Conservation (phyloP, 2,329 filamentous ascomycete species). For the Penicillium sp. region DNA sequence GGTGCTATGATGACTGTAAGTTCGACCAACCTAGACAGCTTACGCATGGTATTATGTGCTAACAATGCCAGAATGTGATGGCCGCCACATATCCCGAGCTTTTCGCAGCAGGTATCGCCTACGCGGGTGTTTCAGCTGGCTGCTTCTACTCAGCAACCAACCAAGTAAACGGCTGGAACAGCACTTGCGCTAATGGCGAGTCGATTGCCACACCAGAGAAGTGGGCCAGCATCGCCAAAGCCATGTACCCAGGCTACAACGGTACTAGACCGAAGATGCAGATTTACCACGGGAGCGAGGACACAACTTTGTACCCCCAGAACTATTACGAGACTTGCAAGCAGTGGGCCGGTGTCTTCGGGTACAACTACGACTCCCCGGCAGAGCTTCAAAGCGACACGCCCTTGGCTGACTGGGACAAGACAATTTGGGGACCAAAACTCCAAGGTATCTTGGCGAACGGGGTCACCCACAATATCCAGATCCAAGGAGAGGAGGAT, state of each 20-base stretch:
- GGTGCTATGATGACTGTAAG: conserved; percentile 30
- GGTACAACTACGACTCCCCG: conserved; percentile 32
- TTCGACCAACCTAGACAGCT: no score
- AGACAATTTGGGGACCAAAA: conserved; percentile 28
- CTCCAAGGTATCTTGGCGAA: conserved; percentile 31
- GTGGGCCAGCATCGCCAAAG: conserved; percentile 28
- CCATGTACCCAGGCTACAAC: conserved; percentile 40
- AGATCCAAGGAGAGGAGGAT: conserved; percentile 28
- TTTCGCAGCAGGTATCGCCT: conserved; percentile 30
- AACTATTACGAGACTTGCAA: conserved; percentile 65
- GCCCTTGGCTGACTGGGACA: conserved; percentile 26
- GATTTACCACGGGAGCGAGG: conserved; percentile 61
- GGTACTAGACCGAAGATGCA: conserved; percentile 60
- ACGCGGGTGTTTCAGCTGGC: conserved; percentile 28
- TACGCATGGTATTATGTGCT: neutral
- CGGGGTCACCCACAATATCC: conserved; percentile 29
- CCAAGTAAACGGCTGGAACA: conserved; percentile 30
- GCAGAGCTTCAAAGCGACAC: conserved; percentile 19
- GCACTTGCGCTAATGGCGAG: conserved; percentile 27
- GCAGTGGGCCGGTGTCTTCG: conserved; percentile 60
- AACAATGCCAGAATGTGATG: conserved; percentile 25
- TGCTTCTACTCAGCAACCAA: conserved; percentile 27
- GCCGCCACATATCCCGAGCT: conserved; percentile 28
- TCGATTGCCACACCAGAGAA: conserved; percentile 25
- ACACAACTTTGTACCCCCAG: conserved; percentile 56